These are phyloP conservation scores for Paradendryphiella salina DNA, from an alignment of 2,329 filamentous ascomycete species.

Conservation along the genomic window DNA sequence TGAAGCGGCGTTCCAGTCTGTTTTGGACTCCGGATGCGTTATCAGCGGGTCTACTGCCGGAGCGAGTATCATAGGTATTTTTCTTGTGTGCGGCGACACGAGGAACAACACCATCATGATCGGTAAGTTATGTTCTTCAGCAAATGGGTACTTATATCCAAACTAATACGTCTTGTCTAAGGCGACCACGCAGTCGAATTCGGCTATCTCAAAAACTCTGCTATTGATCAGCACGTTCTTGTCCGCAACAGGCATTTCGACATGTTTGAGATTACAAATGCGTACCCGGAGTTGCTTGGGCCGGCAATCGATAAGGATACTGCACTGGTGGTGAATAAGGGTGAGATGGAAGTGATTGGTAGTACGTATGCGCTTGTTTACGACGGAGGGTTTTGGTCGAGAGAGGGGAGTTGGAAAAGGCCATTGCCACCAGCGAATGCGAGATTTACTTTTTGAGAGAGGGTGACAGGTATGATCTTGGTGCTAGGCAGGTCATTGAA, in stretches of 20 bases:
- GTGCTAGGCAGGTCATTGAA: constrained; percentile 19
- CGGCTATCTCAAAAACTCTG: constrained; percentile 32
- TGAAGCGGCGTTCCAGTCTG: constrained; percentile 24
- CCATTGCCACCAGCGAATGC: constrained; percentile 16
- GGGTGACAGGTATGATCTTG: constrained; percentile 29
- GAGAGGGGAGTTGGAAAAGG: constrained; percentile 27
- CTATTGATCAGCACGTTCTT: constrained; percentile 33
- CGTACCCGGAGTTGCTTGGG: constrained; percentile 25
- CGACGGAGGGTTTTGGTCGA: constrained; percentile 33
- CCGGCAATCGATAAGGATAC: constrained; percentile 35
- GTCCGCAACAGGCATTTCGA: constrained; percentile 35
- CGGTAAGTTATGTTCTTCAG: too few species aligned
- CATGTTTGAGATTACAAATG: constrained; percentile 29
- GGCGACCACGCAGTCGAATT: constrained; percentile 23
- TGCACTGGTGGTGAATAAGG: constrained; percentile 26
- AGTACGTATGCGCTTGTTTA: constrained; percentile 34
- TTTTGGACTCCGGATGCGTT: constrained; percentile 28
- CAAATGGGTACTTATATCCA: too few species aligned
- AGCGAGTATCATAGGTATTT: constrained; percentile 29
- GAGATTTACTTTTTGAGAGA: constrained; percentile 30
- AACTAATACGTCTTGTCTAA: background rate
- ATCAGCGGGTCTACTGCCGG: constrained; percentile 30
- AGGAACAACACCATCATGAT: constrained; percentile 29
- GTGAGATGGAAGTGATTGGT: constrained; percentile 30
- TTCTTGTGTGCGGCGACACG: constrained; percentile 30